A percentile compares a stretch with the other conserved stretches of the same genome.
These are phyloP conservation scores for Kernera saxatilis DNA, from an alignment of 345 rosid species.

Conservation along the genomic window DNA sequence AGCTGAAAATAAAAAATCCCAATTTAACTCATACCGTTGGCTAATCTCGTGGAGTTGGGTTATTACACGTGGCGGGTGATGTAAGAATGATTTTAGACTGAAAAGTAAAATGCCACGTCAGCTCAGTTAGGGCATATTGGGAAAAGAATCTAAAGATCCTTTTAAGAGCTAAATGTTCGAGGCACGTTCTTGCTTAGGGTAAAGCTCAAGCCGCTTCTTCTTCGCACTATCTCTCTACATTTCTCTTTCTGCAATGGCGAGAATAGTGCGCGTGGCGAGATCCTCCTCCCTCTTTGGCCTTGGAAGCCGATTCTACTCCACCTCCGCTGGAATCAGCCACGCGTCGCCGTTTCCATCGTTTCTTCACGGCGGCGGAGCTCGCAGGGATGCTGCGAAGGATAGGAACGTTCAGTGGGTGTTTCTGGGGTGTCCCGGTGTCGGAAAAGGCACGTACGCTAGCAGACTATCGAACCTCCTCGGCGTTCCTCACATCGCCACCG, in stretches of 20 bases:
- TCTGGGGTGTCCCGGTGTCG: conserved; percentile 92
- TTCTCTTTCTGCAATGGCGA: conserved; percentile 41
- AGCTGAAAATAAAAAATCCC: neutral
- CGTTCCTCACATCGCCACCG: conserved; percentile 94
- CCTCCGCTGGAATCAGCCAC: conserved; percentile 20
- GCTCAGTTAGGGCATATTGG: neutral
- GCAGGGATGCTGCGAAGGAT: conserved; percentile 40
- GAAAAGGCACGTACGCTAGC: conserved; percentile 97
- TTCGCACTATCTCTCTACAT: neutral
- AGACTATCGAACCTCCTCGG: conserved; percentile 76
- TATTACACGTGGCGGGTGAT: conserved; percentile 33
- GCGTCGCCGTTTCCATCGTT: conserved; percentile 5
- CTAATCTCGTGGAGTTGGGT: conserved; percentile 29
- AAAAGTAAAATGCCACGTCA: conserved; percentile 23
- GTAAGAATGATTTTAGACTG: neutral
- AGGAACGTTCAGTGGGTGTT: conserved; percentile 91
- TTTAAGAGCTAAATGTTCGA: neutral
- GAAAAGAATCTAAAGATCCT: conserved; percentile 11
- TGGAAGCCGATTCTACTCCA: conserved; percentile 23
- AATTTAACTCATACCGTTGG: conserved; percentile 10
- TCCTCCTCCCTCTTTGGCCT: conserved; percentile 28
- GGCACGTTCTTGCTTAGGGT: conserved; percentile 18
- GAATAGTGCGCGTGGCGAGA: conserved; percentile 41
- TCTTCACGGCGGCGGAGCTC: conserved; percentile 25
- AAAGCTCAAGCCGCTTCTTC: conserved; percentile 15